phyloP scores from a whole-genome alignment of 1,284 basidiomycete genomes.

The Rhodotorula sp. region DNA sequence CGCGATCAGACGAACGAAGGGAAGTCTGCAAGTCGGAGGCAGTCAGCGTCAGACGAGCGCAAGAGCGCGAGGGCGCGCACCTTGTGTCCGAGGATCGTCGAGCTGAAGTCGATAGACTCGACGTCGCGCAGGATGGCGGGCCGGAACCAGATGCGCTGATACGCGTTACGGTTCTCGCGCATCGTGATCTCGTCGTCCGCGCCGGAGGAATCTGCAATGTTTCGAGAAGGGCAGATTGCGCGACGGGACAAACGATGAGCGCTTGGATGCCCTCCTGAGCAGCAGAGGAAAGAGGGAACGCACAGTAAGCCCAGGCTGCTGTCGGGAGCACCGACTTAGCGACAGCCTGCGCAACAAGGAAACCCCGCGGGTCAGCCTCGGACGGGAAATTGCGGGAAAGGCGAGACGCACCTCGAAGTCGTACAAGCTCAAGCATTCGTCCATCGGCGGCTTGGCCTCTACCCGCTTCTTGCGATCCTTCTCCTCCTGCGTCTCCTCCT shows the following conservation, averaged over 20 bases:
- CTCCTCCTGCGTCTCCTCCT: conserved; percentile 63
- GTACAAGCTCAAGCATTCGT: conserved; percentile 79
- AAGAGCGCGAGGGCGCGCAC: conserved; percentile 7
- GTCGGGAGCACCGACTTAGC: conserved; percentile 71
- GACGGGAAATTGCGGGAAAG: neutral
- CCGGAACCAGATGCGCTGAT: conserved; percentile 85
- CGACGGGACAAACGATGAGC: no score
- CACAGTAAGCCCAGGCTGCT: conserved; percentile 88
- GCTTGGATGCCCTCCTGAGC: no score
- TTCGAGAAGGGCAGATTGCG: neutral
- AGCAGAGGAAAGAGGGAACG: conserved; percentile 41
- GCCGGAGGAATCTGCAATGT: conserved; percentile 54
- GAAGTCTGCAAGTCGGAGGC: neutral
- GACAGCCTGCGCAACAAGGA: conserved; percentile 59
- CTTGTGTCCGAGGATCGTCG: conserved; percentile 66
- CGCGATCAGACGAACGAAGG: conserved; percentile 6
- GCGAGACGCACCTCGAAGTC: conserved; percentile 76
- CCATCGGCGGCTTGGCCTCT: conserved; percentile 64
- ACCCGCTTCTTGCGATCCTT: conserved; percentile 57
- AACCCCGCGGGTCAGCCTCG: neutral
- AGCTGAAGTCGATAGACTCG: conserved; percentile 75
- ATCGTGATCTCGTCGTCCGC: conserved; percentile 53
- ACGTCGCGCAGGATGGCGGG: conserved; percentile 85
- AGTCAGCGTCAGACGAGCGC: neutral
- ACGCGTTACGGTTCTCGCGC: conserved; percentile 84